Percentiles rank a stretch among this genome's conserved stretches.
Conservation (phyloP, 2,329 filamentous ascomycete genomes). For the Alternaria longipes region DNA sequence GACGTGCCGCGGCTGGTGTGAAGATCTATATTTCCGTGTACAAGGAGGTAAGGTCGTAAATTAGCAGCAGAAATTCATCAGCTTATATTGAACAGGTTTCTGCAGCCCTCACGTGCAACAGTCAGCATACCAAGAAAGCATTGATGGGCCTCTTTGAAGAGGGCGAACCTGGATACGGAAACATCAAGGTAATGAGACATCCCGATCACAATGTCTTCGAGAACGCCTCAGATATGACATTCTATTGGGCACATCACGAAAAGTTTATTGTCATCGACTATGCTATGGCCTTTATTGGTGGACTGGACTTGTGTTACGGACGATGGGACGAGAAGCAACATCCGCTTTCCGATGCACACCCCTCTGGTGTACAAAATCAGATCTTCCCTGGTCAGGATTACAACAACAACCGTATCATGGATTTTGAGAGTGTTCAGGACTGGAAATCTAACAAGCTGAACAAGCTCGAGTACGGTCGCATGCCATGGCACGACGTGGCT, state of each 20-base stretch:
- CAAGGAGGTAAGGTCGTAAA: constrained; percentile 69
- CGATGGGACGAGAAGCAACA: constrained; percentile 92
- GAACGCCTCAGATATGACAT: constrained; percentile 93
- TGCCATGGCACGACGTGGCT: constrained; percentile 98
- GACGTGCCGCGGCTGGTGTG: constrained; percentile 88
- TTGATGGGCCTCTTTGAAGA: constrained; percentile 82
- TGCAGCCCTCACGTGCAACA: constrained; percentile 82
- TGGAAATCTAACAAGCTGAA: constrained; percentile 94
- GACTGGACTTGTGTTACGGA: constrained; percentile 93
- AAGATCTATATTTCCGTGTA: constrained; percentile 95
- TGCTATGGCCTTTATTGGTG: constrained; percentile 88
- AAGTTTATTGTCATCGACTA: constrained; percentile 98
- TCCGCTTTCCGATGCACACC: constrained; percentile 85
- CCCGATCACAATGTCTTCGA: constrained; percentile 96
- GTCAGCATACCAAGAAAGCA: constrained; percentile 88
- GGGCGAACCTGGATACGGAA: constrained; percentile 82
- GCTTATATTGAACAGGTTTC: constrained; percentile 41
- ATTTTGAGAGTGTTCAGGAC: constrained; percentile 88
- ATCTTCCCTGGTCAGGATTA: constrained; percentile 97
- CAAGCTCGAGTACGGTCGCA: constrained; percentile 89
- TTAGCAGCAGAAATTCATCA: no score
- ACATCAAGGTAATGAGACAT: constrained; percentile 89
- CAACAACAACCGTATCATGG: constrained; percentile 96
- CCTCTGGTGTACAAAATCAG: constrained; percentile 80
- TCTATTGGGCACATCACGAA: constrained; percentile 98